A percentile compares a stretch with the other conserved stretches of the same genome.
Conservation (phyloP, 139 green algal genomes). For the Chlorella sp. region DNA sequence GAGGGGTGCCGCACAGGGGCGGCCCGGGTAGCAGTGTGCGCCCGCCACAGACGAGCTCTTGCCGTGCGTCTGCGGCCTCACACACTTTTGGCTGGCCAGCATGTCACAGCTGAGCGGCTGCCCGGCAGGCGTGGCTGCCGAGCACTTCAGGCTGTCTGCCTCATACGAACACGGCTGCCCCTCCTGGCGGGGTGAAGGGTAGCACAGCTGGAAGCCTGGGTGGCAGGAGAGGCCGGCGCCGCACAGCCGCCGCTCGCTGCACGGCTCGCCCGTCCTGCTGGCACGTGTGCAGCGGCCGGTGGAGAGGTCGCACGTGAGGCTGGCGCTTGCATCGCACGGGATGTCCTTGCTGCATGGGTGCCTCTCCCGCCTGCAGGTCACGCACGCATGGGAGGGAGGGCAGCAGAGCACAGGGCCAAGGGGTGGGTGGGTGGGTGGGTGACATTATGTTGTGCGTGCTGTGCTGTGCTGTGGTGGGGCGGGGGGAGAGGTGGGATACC, state of each 20-base stretch:
- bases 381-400: not conserved
- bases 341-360: not conserved
- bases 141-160: not conserved
- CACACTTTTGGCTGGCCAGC: not conserved
- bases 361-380: not conserved
- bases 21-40: not conserved
- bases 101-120: not conserved
- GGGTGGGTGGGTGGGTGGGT: no score
- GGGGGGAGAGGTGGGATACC: not conserved
- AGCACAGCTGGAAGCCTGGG: not conserved
- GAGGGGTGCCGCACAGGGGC: not conserved
- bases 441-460: not conserved
- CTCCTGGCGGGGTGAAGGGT: not conserved
- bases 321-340: not conserved
- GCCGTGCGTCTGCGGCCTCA: not conserved
- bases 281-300: not conserved
- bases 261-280: not conserved
- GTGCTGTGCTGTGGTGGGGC: not conserved
- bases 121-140: not conserved
- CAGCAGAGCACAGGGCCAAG: not conserved
- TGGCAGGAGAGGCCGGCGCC: not conserved
- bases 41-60: not conserved
- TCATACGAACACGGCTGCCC: not conserved
- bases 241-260: not conserved
- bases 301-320: not conserved